phyloP scores from a whole-genome alignment of 345 rosid genomes.

The Turritis glabra region DNA sequence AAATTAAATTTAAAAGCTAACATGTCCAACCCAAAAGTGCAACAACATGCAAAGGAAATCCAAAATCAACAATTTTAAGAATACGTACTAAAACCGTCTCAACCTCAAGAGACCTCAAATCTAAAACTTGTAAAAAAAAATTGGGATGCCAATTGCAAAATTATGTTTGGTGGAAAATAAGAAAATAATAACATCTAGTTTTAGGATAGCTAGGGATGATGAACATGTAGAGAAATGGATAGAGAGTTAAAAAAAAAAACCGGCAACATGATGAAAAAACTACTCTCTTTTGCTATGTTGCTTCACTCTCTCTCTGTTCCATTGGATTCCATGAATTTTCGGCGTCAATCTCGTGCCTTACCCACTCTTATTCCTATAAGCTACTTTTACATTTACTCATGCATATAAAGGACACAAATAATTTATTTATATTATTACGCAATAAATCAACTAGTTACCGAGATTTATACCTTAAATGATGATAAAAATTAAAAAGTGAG shows the following conservation, averaged over 20 bases:
- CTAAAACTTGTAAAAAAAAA: background rate
- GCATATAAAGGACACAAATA: background rate
- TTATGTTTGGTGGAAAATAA: conserved; percentile 22
- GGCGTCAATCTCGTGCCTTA: conserved; percentile 33
- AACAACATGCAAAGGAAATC: background rate
- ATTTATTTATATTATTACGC: background rate
- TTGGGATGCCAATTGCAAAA: background rate
- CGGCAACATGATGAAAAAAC: conserved; percentile 43
- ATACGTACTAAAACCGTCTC: background rate
- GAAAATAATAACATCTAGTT: conserved; percentile 32
- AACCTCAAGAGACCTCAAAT: background rate
- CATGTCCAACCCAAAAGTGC: background rate
- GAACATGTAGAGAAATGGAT: conserved; percentile 30
- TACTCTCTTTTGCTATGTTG: conserved; percentile 25
- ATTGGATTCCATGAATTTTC: conserved; percentile 33
- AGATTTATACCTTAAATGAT: background rate
- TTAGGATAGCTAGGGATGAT: conserved; percentile 44
- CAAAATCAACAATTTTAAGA: background rate
- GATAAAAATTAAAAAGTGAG: background rate
- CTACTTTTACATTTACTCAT: conserved; percentile 16
- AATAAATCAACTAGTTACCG: background rate
- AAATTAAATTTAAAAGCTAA: no score
- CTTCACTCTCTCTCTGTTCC: conserved; percentile 28
- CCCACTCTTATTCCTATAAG: conserved; percentile 11
- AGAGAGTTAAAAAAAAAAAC: conserved; percentile 2